Evolutionary conservation across 2,329 filamentous ascomycete genomes (phyloP), one percentile per base, ranked within the genome.

Genomic region (Paraphoma sp.): DNA sequence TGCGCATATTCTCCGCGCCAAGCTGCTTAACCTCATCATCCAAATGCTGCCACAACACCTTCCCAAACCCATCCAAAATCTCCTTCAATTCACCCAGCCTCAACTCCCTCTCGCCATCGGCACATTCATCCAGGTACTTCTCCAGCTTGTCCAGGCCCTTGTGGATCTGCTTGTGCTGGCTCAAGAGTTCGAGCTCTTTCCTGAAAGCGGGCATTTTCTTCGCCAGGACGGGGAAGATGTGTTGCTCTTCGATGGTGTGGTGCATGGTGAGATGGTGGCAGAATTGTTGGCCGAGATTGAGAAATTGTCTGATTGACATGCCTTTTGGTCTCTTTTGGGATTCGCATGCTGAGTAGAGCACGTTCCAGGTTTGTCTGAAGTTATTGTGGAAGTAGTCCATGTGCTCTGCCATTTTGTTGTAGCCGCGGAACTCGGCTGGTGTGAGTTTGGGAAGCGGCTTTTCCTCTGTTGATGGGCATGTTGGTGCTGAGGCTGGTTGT

Each of bases 1-100:
- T 86, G 65, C 91, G 83, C 93, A 97, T 96, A 73, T 94, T 96
- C 75, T 95, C 90, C 44, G 92, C 92, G 2, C 89, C 86, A 31
- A 97, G 76, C 63, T 90, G 85, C 75, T 82, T 80, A 7, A 97
- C 92, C 82, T 97, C 93, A 67, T 93, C 88, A 68, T 95, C 91
- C 57, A 97, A 79, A 82, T 97, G 93, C 69, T 80, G 81, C 90
- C 92, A 94, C 47, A 97, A 75, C 60, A 96, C 90, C 9, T 82
- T 81, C 10, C 90, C 90, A 86, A 93, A 97, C 4, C 76, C 76
- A 75, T 96, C 90, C 87, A 96, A 88, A 68, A 91, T 83, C 36
- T 76, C 80, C 79, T 87, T 89, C 74, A 97, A 73, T 68, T 87
- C 86, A 4, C 74, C 71, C 68, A 86, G 65, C 48, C 82, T 74